Base-by-base conservation (phyloP, 257 asterid genomes). In the Rubia yunnanensis region DNA sequence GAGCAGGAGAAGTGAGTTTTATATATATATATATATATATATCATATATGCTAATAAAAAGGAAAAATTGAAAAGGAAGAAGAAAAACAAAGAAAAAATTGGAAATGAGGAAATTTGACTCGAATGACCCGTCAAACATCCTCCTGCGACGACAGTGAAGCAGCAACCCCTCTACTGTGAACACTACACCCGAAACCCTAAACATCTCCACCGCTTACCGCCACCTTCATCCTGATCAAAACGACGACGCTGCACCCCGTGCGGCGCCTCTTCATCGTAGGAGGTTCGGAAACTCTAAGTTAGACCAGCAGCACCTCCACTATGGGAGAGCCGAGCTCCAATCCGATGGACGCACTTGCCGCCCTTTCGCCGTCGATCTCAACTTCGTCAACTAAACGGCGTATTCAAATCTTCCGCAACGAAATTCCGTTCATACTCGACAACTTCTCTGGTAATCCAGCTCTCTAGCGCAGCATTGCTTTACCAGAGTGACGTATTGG, bases 391-490 rank as follows among this genome's bases (percentile, higher is more conserved):
- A 84, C 94, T 34, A 75, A 62, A 61, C 87, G 77, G 26, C 88
- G 95, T 66, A 73, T 84, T 60, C 91, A 83, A 89, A 83, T 88
- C 81, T 91, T 88, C 82, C 80, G 96, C 68, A 81, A 73, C 70
- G 88, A 84, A 80, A 84, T 91, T 78, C 95, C 89, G 2, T 70
- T 80, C 61, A 71, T 88, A 73, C 70, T 91, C 66, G 66, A 39
- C 72, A 80, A 68, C 52, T 66, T 80, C 66, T 72, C 82, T 69
- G 57, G 54, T 73, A 79, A 73, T 79, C 70, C 76, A 70, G 88
- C 90, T 84, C 57, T 76, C 71, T 69, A 35, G 63, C 69, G 50
- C 67, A 56, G 38, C 26, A 56, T 56, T 39, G 15, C 60, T 15
- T 13, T 32, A 64, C 26, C 11, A 72, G 67, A 44, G 30, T 26